Percentiles rank a stretch among this genome's conserved stretches.
These are phyloP conservation scores for Cadophora malorum DNA, from an alignment of 2,329 filamentous ascomycete species.

Conservation along the genomic window DNA sequence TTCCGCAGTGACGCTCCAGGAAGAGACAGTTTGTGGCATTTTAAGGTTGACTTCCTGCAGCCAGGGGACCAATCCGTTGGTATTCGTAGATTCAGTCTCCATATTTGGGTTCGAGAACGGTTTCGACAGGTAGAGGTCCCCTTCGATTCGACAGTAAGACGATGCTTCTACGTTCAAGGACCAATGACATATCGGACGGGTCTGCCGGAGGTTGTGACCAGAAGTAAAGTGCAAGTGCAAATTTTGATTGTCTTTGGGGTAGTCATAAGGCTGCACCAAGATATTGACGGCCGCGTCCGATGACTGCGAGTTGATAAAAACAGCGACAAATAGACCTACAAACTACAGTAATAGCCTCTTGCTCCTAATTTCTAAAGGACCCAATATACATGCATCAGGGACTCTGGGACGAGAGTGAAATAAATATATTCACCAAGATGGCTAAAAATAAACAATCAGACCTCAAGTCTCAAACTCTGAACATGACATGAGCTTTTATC, in stretches of 20 bases:
- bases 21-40: not conserved
- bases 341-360: not conserved
- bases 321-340: not conserved
- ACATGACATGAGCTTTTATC: constrained; percentile 16
- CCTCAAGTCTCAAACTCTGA: not conserved
- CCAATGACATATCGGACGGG: not conserved
- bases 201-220: not conserved
- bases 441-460: not conserved
- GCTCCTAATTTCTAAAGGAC: not conserved
- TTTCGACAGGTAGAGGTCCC: not conserved
- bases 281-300: not conserved
- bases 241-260: not conserved
- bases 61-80: not conserved
- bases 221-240: not conserved
- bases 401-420: not conserved
- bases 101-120: not conserved
- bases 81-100: constrained; percentile 9
- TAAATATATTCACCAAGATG: not conserved
- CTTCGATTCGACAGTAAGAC: not conserved
- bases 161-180: not conserved
- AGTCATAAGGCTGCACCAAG: not conserved
- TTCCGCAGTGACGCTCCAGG: too few species aligned
- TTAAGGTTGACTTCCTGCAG: not conserved
- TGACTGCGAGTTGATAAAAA: not conserved
- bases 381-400: too few species aligned